phyloP scores from a whole-genome alignment of 805 yeast genomes.

The Hanseniaspora jakobsenii region DNA sequence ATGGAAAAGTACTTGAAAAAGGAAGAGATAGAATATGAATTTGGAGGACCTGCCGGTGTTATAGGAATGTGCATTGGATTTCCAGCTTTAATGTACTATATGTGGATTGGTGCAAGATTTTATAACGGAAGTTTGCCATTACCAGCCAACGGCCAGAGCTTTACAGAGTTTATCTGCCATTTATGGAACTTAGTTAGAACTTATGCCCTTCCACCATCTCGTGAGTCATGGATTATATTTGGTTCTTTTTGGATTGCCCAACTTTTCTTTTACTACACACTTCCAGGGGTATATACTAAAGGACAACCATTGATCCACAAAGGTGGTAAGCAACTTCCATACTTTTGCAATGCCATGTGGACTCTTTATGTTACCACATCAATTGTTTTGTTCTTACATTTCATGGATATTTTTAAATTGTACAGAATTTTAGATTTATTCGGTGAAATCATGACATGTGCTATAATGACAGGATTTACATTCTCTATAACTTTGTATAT shows the following conservation, averaged over 20 bases:
- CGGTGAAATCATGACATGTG: slow-evolving; percentile 87
- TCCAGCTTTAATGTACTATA: slow-evolving; percentile 87
- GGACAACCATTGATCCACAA: slow-evolving; percentile 86
- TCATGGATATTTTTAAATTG: slow-evolving; percentile 60
- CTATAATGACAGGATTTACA: slow-evolving; percentile 64
- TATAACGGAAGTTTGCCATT: slow-evolving; percentile 62
- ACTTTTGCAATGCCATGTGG: slow-evolving; percentile 85
- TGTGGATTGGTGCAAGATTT: slow-evolving; percentile 84
- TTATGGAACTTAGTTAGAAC: slow-evolving; percentile 37
- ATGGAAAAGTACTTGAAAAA: slow-evolving; percentile 31
- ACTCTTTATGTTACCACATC: slow-evolving; percentile 61
- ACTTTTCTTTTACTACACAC: slow-evolving; percentile 58
- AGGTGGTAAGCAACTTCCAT: slow-evolving; percentile 70
- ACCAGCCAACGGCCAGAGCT: slow-evolving; percentile 41
- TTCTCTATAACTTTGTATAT: slow-evolving; percentile 61
- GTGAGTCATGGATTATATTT: slow-evolving; percentile 57
- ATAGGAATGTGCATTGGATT: slow-evolving; percentile 84
- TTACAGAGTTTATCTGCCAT: slow-evolving; percentile 37
- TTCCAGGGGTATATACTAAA: slow-evolving; percentile 90
- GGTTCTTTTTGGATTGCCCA: slow-evolving; percentile 58
- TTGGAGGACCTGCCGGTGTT: slow-evolving; percentile 88
- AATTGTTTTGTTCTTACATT: slow-evolving; percentile 51
- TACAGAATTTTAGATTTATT: slow-evolving; percentile 67
- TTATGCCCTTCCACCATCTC: slow-evolving; percentile 44
- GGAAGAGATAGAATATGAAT: slow-evolving; percentile 65